Percentiles rank a stretch among this genome's conserved stretches.
Conservation (phyloP, 2,329 filamentous ascomycete species). For the Pestalotiopsis sp. region DNA sequence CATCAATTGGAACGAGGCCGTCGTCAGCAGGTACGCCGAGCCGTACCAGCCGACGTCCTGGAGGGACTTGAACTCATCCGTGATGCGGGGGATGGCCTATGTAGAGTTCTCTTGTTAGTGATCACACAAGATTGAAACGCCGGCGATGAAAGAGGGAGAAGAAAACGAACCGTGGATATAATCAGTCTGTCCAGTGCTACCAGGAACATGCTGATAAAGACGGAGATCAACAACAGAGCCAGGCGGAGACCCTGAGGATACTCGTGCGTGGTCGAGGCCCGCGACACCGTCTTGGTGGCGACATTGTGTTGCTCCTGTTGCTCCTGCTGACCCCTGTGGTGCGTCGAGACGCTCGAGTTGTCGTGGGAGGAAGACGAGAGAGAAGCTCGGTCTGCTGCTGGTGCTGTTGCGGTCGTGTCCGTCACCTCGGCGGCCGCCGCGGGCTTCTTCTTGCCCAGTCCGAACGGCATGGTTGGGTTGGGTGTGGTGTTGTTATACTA, state of each 20-base stretch:
- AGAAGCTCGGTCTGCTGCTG: not conserved
- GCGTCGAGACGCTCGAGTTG: not conserved
- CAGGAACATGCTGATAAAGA: slow-evolving; percentile 40
- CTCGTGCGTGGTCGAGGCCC: slow-evolving; percentile 21
- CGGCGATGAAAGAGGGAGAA: not conserved
- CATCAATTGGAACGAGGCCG: slow-evolving; percentile 40
- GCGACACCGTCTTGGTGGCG: slow-evolving; percentile 11
- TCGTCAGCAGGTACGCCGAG: slow-evolving; percentile 39
- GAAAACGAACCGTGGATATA: slow-evolving; percentile 30
- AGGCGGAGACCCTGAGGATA: slow-evolving; percentile 37
- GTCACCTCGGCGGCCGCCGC: not conserved
- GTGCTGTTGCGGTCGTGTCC: not conserved
- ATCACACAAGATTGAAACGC: not conserved
- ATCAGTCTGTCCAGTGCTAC: slow-evolving; percentile 40
- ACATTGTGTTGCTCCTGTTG: not conserved
- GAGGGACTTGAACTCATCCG: slow-evolving; percentile 39
- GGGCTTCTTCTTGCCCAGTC: slow-evolving; percentile 10
- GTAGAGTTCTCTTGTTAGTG: not conserved
- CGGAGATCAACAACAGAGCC: slow-evolving; percentile 33
- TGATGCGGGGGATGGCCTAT: slow-evolving; percentile 39
- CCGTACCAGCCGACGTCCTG: slow-evolving; percentile 43
- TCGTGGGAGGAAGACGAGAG: not conserved
- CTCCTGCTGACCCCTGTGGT: not conserved
- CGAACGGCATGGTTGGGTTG: slow-evolving; percentile 8
- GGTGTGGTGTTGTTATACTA: not conserved